Base-by-base conservation (phyloP, 192 early-diverging fungal genomes). In the Glomus cerebriforme region DNA sequence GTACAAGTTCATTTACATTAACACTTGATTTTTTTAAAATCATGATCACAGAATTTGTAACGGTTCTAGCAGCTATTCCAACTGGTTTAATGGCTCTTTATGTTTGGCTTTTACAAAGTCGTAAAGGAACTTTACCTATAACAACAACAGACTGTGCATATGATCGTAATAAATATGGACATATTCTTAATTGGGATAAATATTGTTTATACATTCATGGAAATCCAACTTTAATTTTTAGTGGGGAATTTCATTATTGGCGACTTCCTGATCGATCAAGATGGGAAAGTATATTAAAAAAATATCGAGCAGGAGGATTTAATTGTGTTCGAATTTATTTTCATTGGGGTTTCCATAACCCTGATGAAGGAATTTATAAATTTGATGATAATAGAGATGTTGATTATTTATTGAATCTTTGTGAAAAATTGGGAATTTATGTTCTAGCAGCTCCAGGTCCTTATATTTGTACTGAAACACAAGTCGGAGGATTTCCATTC, bases 191-290 rank as follows among this genome's bases (percentile, higher is more conserved):
- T 70, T 94, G 88, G 87, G 92, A 95, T 79, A 86, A 89, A 71
- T 85, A 93, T 77, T 85, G 90, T 27, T 85, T 96, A 75, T 85
- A 86, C 47, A 85, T 96, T 32, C 77, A 91, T 78, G 93, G 94
- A 22, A 86, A 82, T 47, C 91, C 90, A 0, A 87, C 85, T 1
- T 81, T 91, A 73, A 83, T 96, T 32, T 82, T 92, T 62, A 88
- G 89, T 17, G 91, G 92, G 1, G 95, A 96, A 82, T 96, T 96
- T 82, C 93, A 95, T 81, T 95, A 95, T 81, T 96, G 94, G 94
- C 88, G 94, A 32, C 76, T 95, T 15, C 93, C 94, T 0, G 90
- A 92, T 77, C 60, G 81, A 31, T 58, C 78, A 3, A 83, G 90
- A 9, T 97, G 95, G 95, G 75, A 81, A 37, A 81, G 80, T 27